Evolutionary conservation across 805 yeast genomes (phyloP), one percentile per base, ranked within the genome.

Genomic region (Candida xyloterini): DNA sequence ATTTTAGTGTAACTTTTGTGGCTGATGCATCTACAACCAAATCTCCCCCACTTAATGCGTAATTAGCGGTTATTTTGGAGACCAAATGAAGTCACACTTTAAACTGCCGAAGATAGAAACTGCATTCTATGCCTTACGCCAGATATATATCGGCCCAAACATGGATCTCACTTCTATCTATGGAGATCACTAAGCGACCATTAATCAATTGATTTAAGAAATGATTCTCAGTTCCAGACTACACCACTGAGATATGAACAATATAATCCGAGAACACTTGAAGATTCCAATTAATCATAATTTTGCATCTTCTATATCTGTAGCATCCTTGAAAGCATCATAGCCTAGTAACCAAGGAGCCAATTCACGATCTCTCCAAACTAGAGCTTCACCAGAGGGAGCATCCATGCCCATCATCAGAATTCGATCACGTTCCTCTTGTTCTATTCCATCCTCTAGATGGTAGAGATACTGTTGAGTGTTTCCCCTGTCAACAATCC

Each of bases 401-500:
- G 60, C 56, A 15, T 42, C 35, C 8, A 40, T 33, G 7, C 27
- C 35, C 21, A 47, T 27, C 4, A 34, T 15, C 38, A 50, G 32
- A 13, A 45, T 40, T 7, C 30, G 27, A 34, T 61, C 65, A 27
- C 66, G 38, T 18, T 47, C 47, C 9, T 29, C 22, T 42, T 60
- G 65, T 30, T 48, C 57, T 15, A 26, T 37, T 7, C 65, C 63
- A 41, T 60, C 65, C n/a, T 40, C 44, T 30, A 60, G 39, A 41
- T 61, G 66, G 35, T 50, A 61, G 11, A 57, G 44, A 16, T 46
- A 27, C 35, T 53, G 52, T 30, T 52, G 55, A 20, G 10, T 7
- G 34, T 45, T 51, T 7, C 54, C 54, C 15, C 56, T 29, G 10
- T 35, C 39, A 11, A 60, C 65, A 22, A 59, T 48, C 30, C 45